Evolutionary conservation across 1,284 basidiomycete species (phyloP), one percentile per base, ranked within the genome.

Genomic region (Pterulicium gracile): DNA sequence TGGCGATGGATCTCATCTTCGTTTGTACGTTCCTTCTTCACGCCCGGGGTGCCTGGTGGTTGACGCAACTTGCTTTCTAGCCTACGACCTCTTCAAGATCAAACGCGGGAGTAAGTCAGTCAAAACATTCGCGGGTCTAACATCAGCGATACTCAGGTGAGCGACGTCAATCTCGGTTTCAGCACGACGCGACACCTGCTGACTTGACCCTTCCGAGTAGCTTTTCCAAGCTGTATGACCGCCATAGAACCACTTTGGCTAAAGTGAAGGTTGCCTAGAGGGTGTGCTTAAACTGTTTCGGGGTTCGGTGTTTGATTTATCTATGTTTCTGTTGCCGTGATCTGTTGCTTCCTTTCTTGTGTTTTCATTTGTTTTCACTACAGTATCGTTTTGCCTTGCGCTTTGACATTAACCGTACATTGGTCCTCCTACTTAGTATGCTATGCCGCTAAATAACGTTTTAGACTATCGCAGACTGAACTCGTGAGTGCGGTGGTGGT

Each of bases 1-100:
- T 89, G 49, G 54, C 75, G 23, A 86, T 88, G 81, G 86, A 89
- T 61, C 64, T 89, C 49, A 73, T 88, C 52, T 89, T 88, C 61
- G 86, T 88, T 58, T 87, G 86, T 89, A 58, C 67, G 86, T 77
- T 13, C n/a, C n/a, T n/a, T n/a, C n/a, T 46, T 2, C 10, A 21
- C 41, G 21, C n/a, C 23, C 36, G 20, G 24, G 24, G 17, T 24
- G 36, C 19, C 36, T 32, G 13, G 12, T 41, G 24, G 20, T 44
- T 42, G 13, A 1, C 22, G 24, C 35, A 40, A n/a, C 20, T 21
- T 4, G 10, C 5, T 35, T 3, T 7, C 14, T 51, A 79, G 77
- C 73, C 3, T 79, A 72, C 52, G 72, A 78, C 43, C 62, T 78
- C 3, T 77, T 79, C 62, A 61, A 64, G 45, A 57, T 88, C 51